Evolutionary conservation across 2,329 filamentous ascomycete species (phyloP), one percentile per base, ranked within the genome.

Genomic region (Trematosphaeria pertusa): DNA sequence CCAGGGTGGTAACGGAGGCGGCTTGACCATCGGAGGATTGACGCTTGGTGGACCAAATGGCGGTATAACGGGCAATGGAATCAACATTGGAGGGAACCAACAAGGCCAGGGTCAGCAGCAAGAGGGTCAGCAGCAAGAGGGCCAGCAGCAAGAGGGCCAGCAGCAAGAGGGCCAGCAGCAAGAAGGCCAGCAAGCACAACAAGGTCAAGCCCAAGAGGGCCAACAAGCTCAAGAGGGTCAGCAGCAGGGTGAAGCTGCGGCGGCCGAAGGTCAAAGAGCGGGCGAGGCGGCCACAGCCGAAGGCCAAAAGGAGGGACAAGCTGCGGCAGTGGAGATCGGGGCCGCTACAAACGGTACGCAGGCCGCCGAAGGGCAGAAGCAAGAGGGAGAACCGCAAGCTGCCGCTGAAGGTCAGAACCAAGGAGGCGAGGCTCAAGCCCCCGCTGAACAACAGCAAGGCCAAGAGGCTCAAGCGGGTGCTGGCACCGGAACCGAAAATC

Each of bases 31-130:
- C 17, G 64, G 65, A 21, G 64, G 64, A 1, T 50, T 67, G 24
- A 68, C 64, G n/a, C 56, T 69, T 7, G 65, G 64, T 20, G 65
- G 65, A 4, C 26, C 57, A 17, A 56, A 50, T 19, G 65, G 66
- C n/a, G 65, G 65, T 6, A 65, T 65, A 19, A 56, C 47, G 12
- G 58, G 56, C 30, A 43, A 51, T 12, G 61, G 61, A 12, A 44
- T 64, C 10, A 58, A 60, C 12, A 47, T 64, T 11, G 58, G 46
- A 24, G 33, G 28, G 30, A 30, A 24, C 39, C 18, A 34, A 6
- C 28, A 35, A 18, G 59, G 58, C 7, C 44, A 45, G 15, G 32
- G 39, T 12, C 40, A 57, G 21, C 40, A 57, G 21, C 33, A 47
- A 5, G 55, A 58, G 24, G 50, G 46, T 14, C 46, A 50, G 20